Evolutionary conservation across 306 rosid genomes (phyloP).

Genomic region (Prunus persica): DNA sequence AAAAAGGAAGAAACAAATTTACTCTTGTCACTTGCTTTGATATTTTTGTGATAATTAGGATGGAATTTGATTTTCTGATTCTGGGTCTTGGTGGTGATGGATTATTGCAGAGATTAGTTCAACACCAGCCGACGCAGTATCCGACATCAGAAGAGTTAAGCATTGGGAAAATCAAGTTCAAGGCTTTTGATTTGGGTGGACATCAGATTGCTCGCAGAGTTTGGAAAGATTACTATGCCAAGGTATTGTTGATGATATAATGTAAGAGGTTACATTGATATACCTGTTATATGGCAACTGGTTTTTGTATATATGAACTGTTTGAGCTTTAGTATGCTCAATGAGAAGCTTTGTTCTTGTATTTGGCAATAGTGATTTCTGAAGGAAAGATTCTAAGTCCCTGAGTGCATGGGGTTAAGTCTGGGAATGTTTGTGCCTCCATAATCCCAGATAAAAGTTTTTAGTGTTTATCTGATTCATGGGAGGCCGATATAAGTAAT

Average conservation of each 20-base stretch:
- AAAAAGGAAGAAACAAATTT: background rate
- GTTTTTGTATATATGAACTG: background rate
- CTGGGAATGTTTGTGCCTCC: slow-evolving; percentile 18
- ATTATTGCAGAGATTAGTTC: slow-evolving; percentile 74
- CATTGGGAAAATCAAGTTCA: slow-evolving; percentile 84
- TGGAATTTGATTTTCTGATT: background rate
- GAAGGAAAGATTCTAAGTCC: background rate
- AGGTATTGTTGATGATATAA: slow-evolving; percentile 39
- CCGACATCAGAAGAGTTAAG: slow-evolving; percentile 84
- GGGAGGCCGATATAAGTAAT: slow-evolving; percentile 37
- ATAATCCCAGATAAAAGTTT: slow-evolving; percentile 43
- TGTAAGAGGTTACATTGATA: background rate
- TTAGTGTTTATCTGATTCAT: slow-evolving; percentile 42
- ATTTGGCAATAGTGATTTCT: background rate
- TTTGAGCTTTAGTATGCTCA: background rate
- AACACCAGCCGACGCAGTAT: slow-evolving; percentile 81
- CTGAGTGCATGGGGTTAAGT: background rate
- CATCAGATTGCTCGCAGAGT: slow-evolving; percentile 82
- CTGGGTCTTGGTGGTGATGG: background rate
- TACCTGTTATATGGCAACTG: background rate
- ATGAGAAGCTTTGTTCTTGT: background rate
- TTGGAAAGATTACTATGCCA: slow-evolving; percentile 85
- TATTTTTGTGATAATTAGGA: background rate
- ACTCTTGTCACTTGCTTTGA: background rate
- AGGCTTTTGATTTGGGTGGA: slow-evolving; percentile 85